These are phyloP conservation scores for Metschnikowia colocasiae DNA, from an alignment of 805 yeast genomes.

Conservation along the genomic window DNA sequence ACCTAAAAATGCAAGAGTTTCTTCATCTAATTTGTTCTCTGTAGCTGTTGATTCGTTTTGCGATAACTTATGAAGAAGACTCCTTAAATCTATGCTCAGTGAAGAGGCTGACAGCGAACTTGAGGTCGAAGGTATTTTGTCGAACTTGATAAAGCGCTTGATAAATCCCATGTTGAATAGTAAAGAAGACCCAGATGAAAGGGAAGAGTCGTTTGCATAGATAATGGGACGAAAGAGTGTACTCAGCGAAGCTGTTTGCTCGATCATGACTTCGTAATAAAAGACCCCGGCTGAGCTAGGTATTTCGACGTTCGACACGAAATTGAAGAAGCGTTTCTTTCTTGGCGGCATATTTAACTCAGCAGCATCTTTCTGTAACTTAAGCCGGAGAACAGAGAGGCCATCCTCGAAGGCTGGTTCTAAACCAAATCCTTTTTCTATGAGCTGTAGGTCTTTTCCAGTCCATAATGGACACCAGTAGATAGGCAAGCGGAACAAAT, in stretches of 20 bases:
- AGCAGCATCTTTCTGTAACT: constrained; percentile 6
- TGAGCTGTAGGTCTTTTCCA: constrained; percentile 19
- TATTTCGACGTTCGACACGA: constrained; percentile 36
- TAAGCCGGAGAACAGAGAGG: constrained; percentile 27
- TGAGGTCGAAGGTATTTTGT: constrained; percentile 12
- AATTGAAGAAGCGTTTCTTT: constrained; percentile 30
- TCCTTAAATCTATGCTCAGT: constrained; percentile 29
- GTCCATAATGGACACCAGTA: constrained; percentile 40
- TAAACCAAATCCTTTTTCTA: constrained; percentile 26
- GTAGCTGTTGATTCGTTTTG: constrained; percentile 12
- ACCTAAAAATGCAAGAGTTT: constrained; percentile 25
- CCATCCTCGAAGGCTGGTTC: constrained; percentile 27
- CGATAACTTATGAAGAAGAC: constrained; percentile 26
- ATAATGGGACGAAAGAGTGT: constrained; percentile 32
- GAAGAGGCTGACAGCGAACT: constrained; percentile 7
- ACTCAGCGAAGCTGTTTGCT: constrained; percentile 32
- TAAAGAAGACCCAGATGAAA: constrained; percentile 32
- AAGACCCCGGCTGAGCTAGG: constrained; percentile 33
- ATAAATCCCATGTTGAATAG: constrained; percentile 34
- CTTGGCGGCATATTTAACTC: not conserved
- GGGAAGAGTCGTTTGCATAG: constrained; percentile 30
- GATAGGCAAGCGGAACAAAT: constrained; percentile 33
- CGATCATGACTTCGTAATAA: constrained; percentile 39
- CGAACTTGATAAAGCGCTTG: constrained; percentile 26
- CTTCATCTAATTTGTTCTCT: constrained; percentile 14